Percentiles rank a stretch among this genome's conserved stretches.
phyloP scores from a whole-genome alignment of 192 early-diverging fungal genomes.

The Coemansia asiatica region DNA sequence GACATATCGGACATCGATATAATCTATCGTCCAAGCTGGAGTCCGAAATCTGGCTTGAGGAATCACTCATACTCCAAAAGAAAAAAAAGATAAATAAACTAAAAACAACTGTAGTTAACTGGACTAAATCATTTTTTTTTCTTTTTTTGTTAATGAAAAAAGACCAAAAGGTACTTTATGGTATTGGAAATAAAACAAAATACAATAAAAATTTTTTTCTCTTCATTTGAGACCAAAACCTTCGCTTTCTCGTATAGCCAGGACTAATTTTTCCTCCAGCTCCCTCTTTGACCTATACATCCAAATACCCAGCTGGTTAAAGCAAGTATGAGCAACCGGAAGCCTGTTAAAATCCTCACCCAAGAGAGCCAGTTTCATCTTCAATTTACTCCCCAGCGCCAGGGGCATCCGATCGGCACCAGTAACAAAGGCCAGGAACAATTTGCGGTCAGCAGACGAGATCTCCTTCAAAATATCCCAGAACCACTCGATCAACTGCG shows the following conservation, averaged over 20 bases:
- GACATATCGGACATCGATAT: slow-evolving; percentile 41
- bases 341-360: slow-evolving; percentile 65
- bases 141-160: slow-evolving; percentile 2
- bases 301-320: slow-evolving; percentile 86
- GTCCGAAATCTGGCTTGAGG: background rate
- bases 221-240: slow-evolving; percentile 72
- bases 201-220: slow-evolving; percentile 1
- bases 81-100: background rate
- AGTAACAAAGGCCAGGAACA: slow-evolving; percentile 84
- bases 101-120: background rate
- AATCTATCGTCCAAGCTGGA: background rate
- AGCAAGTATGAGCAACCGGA: slow-evolving; percentile 93
- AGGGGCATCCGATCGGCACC: slow-evolving; percentile 90
- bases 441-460: slow-evolving; percentile 62
- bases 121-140: background rate
- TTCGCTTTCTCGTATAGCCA: slow-evolving; percentile 77
- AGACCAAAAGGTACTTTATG: slow-evolving; percentile 4
- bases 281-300: slow-evolving; percentile 69
- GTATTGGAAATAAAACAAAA: background rate
- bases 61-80: background rate
- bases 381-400: slow-evolving; percentile 62
- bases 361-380: slow-evolving; percentile 70
- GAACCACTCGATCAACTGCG: slow-evolving; percentile 63
- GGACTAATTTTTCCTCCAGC: slow-evolving; percentile 64
- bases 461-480: slow-evolving; percentile 80